These are phyloP conservation scores for Ophiostoma sp. DNA, from an alignment of 2,329 filamentous ascomycete species.

Conservation along the genomic window DNA sequence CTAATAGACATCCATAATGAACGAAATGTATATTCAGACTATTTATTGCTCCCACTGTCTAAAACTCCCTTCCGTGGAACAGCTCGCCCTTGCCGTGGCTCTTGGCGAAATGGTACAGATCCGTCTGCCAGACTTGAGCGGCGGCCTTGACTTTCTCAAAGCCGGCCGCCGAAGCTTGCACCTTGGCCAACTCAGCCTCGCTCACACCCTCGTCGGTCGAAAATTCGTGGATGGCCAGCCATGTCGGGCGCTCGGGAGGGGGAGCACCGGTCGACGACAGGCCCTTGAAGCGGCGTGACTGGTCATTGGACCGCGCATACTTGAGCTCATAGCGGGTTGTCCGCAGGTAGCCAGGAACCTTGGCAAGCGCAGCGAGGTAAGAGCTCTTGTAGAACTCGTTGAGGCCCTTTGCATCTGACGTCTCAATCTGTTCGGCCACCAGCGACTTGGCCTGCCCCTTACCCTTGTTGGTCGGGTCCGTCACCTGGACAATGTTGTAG, in stretches of 20 bases:
- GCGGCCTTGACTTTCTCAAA: conserved; percentile 20
- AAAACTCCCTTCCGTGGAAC: conserved; percentile 25
- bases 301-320: conserved; percentile 32
- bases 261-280: conserved; percentile 28
- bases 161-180: conserved; percentile 1
- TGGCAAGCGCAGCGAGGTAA: conserved; percentile 27
- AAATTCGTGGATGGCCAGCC: conserved; percentile 29
- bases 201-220: not conserved
- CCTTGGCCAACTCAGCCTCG: conserved; percentile 1
- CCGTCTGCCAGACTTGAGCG: conserved; percentile 20
- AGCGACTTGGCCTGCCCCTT: conserved; percentile 30
- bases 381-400: conserved; percentile 31
- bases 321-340: conserved; percentile 33
- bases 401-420: conserved; percentile 18
- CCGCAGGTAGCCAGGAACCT: conserved; percentile 32
- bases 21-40: not conserved
- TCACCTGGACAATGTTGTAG: conserved; percentile 32
- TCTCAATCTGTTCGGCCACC: conserved; percentile 28
- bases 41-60: not conserved
- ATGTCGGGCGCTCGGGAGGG: conserved; percentile 27
- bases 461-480: conserved; percentile 30
- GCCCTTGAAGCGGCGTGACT: conserved; percentile 33
- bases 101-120: conserved; percentile 26
- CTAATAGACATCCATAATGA: not conserved
- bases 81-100: conserved; percentile 27